Base-by-base conservation (phyloP, 331 rosid species). In the Arachis monticola region DNA sequence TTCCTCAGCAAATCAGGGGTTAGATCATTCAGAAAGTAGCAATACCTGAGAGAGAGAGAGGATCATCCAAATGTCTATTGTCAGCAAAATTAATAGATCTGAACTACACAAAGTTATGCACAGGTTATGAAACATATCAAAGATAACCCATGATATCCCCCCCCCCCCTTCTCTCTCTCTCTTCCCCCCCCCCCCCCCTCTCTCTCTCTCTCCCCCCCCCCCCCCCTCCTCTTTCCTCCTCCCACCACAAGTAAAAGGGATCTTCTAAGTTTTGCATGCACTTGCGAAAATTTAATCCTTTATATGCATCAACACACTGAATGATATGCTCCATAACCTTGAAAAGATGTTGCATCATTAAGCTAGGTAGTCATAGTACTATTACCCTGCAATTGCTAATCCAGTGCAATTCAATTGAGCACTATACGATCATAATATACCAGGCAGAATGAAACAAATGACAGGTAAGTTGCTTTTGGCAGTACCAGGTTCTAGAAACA, bases 21-120 rank as follows among this genome's bases (percentile, higher is more conserved):
- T 88, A 95, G 83, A 84, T 95, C 96, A 72, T 83, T 90, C 96
- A 92, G 82, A 64, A 95, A 77, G 89, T 90, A 88, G 88, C 97
- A 92, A 79, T 95, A 92, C 85, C 99, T 95, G 79, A 2, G 2
- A 35, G 38, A 35, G 38, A 35, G 3, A 35, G 3, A 70, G 71
- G 73, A 53, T 59, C 79, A 67, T 53, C 13, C 51, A 30, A 66
- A 77, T 27, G 73, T n/a, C n/a, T n/a, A 67, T 9, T 62, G 68
- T 70, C 73, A 75, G 71, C 30, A 63, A 44, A 59, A 17, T 73
- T 46, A 38, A 7, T 76, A 76, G 60, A 47, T 61, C 80, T 55
- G 60, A 30, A 77, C 52, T 50, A 61, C n/a, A 68, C 59, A 46
- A 77, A 42, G 60, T 67, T 60, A 60, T n/a, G 48, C 69, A 67